Conservation (phyloP, 257 asterid species). For the Ballota nigra region DNA sequence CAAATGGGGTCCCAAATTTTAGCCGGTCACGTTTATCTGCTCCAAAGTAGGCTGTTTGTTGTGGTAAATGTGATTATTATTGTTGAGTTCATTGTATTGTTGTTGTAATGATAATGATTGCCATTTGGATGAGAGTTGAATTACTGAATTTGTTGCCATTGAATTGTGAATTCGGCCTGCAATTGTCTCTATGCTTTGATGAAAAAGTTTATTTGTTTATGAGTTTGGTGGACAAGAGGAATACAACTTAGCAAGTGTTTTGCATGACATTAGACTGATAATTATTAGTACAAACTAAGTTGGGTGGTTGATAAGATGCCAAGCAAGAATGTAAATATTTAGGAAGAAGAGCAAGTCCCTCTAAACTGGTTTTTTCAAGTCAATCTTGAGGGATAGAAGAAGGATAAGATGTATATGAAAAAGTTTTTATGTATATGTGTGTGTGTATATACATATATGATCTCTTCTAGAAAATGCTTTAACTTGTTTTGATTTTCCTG, state of each 20-base stretch:
- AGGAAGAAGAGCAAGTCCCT: too few species aligned
- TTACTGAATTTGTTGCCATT: neutral
- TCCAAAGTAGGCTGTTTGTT: constrained; percentile 50
- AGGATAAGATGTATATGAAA: too few species aligned
- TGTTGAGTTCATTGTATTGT: neutral
- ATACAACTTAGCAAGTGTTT: neutral
- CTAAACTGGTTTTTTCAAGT: too few species aligned
- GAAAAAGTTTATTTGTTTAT: neutral
- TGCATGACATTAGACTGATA: neutral
- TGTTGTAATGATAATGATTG: neutral
- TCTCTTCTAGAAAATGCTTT: too few species aligned
- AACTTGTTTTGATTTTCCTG: too few species aligned
- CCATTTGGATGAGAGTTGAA: neutral
- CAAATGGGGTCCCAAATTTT: constrained; percentile 49
- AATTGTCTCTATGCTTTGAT: neutral
- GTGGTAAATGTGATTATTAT: neutral
- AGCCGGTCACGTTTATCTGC: constrained; percentile 58
- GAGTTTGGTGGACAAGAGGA: too few species aligned
- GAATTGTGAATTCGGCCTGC: neutral
- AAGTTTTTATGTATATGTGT: too few species aligned
- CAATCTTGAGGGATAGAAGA: too few species aligned
- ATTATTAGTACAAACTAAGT: neutral
- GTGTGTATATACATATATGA: too few species aligned
- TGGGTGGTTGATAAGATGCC: neutral
- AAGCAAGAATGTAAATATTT: too few species aligned